Base-by-base conservation (phyloP, 345 rosid genomes). In the Eucalyptus cladocalyx region DNA sequence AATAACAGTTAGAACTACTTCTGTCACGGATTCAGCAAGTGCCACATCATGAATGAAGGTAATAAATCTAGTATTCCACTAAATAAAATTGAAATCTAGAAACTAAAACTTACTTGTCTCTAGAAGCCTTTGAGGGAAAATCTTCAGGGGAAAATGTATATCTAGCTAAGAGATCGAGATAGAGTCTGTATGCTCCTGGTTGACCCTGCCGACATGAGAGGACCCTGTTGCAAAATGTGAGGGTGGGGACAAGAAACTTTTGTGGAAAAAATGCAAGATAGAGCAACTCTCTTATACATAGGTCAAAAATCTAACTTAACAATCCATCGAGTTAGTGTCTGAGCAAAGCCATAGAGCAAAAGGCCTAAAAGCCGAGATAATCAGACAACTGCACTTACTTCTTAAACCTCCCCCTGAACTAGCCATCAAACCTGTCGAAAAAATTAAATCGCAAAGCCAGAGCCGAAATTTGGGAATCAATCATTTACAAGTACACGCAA, bases 171-270 rank as follows among this genome's bases (percentile, higher is more conserved):
- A 94, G 95, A 54, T 95, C 94, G 47, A 95, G 96, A 85, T 88
- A 95, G 58, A 94, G 92, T 62, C 96, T 90, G 86, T 89, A 94
- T 18, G 96, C 94, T 90, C 92, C 93, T 9, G 97, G 97, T 40
- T 93, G 95, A 60, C 93, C 89, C 45, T 87, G 89, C 6, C 97
- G 93, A 89, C 89, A 53, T 34, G 95, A 95, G 89, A 95, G 90
- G 48, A 94, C 91, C 83, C 94, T 94, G 90, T 34, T 54, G 37
- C 86, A 89, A 47, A 47, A 65, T 48, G 45, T 19, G 80, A 32
- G 47, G 8, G 8, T 43, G 62, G 9, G 60, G 5, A 54, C 14
- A 26, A 12, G 19, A 48, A 86, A 58, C 18, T 14, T 32, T n/a
- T 19, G 69, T 37, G 40, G 10, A 21, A 7, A 21, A 7, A 34